Evolutionary conservation across 768 basidiomycete genomes (phyloP).

Genomic region (Amanita pallidorosea): DNA sequence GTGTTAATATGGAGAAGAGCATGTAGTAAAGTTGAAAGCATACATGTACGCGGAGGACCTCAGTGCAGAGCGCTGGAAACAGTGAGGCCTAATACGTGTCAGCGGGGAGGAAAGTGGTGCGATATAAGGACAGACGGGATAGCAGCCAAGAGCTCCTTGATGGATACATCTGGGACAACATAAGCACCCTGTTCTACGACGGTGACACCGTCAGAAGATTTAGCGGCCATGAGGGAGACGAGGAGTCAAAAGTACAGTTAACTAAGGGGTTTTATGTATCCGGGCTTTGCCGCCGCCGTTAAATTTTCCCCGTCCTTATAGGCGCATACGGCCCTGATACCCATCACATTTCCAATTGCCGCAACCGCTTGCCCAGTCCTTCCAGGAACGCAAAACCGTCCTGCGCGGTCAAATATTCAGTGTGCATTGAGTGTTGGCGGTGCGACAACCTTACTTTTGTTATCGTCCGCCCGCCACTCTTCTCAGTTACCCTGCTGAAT

Average conservation of each 20-base stretch:
- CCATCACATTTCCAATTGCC: not conserved
- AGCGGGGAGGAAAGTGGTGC: not conserved
- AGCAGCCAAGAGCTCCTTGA: constrained; percentile 76
- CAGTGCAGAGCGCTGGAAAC: constrained; percentile 83
- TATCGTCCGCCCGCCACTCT: constrained; percentile 56
- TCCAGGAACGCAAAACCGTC: constrained; percentile 29
- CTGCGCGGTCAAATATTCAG: constrained; percentile 14
- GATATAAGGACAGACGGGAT: constrained; percentile 56
- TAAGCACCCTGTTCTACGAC: constrained; percentile 47
- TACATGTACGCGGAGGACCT: constrained; percentile 73
- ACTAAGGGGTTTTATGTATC: not conserved
- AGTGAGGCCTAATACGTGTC: constrained; percentile 48
- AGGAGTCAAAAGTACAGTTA: not conserved
- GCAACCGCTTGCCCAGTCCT: not conserved
- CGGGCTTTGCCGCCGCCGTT: not conserved
- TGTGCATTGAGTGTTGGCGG: not conserved
- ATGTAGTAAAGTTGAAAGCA: constrained; percentile 13
- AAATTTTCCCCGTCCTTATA: not conserved
- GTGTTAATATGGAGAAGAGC: not conserved
- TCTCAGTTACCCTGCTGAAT: constrained; percentile 60
- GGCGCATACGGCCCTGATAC: not conserved
- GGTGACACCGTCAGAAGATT: constrained; percentile 10
- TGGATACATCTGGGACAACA: constrained; percentile 71
- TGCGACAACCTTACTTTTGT: constrained; percentile 40
- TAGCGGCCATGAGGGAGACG: constrained; percentile 2